These are phyloP conservation scores for Tylopilus sp. DNA, from an alignment of 768 basidiomycete genomes.

Conservation along the genomic window DNA sequence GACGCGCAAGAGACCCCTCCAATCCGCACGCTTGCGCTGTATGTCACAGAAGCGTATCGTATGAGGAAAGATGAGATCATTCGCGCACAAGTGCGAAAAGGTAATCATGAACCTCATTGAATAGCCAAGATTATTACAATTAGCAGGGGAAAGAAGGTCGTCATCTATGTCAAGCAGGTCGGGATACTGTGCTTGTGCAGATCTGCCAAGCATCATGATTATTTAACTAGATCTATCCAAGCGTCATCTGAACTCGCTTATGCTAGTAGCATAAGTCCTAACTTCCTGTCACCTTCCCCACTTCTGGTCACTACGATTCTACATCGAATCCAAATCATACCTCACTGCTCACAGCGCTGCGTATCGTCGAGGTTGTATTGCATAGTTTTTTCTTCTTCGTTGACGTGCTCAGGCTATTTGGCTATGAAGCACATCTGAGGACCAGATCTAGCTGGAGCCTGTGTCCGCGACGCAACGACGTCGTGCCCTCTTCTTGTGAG, in stretches of 20 bases:
- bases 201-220: slow-evolving; percentile 88
- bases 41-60: slow-evolving; percentile 96
- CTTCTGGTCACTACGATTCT: slow-evolving; percentile 5
- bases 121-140: slow-evolving; percentile 90
- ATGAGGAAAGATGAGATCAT: slow-evolving; percentile 96
- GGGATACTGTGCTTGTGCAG: slow-evolving; percentile 94
- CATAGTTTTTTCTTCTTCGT: slow-evolving; percentile 12
- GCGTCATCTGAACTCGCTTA: too few species aligned
- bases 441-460: too few species aligned
- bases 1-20: slow-evolving; percentile 95
- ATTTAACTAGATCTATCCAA: slow-evolving; percentile 93
- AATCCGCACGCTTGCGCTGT: slow-evolving; percentile 89
- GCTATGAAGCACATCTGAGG: too few species aligned
- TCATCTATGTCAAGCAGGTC: slow-evolving; percentile 98
- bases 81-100: slow-evolving; percentile 92
- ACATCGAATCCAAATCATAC: slow-evolving; percentile 20
- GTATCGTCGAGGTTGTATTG: slow-evolving; percentile 29
- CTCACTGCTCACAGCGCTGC: slow-evolving; percentile 28
- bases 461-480: too few species aligned
- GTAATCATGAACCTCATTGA: slow-evolving; percentile 92
- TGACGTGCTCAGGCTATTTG: not conserved
- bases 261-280: too few species aligned
- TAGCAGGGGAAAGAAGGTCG: slow-evolving; percentile 94
- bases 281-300: not conserved
- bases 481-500: too few species aligned